Percentiles rank a stretch among this genome's conserved stretches.
Conservation (phyloP, 1,284 basidiomycete species). For the Phellinidium pouzarii region DNA sequence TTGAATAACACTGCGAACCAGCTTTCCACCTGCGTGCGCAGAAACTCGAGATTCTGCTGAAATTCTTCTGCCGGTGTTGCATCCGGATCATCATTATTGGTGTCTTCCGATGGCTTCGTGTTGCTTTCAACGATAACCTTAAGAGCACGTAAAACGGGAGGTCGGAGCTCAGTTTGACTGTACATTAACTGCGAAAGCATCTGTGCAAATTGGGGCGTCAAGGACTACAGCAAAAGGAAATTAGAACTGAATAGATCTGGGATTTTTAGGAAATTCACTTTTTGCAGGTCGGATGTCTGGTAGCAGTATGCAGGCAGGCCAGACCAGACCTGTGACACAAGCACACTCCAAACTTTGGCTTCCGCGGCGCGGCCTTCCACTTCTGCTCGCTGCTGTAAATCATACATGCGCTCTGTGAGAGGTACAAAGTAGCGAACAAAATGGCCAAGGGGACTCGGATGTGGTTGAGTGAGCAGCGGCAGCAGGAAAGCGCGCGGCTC, state of each 20-base stretch:
- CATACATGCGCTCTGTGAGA: slow-evolving; percentile 89
- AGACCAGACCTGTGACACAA: slow-evolving; percentile 90
- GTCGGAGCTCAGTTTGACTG: slow-evolving; percentile 78
- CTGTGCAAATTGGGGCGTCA: slow-evolving; percentile 73
- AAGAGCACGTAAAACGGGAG: slow-evolving; percentile 77
- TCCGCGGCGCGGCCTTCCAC: slow-evolving; percentile 68
- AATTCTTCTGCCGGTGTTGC: slow-evolving; percentile 45
- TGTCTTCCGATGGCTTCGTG: slow-evolving; percentile 8
- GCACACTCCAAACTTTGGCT: slow-evolving; percentile 90
- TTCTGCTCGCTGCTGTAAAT: slow-evolving; percentile 74
- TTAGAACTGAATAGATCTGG: slow-evolving; percentile 6
- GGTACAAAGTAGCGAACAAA: slow-evolving; percentile 92
- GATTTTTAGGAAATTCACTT: slow-evolving; percentile 31
- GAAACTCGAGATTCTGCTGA: slow-evolving; percentile 61
- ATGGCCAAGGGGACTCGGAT: slow-evolving; percentile 76
- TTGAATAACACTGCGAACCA: slow-evolving; percentile 96
- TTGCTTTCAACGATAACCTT: slow-evolving; percentile 78
- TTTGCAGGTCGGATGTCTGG: slow-evolving; percentile 48
- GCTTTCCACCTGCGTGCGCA: slow-evolving; percentile 79
- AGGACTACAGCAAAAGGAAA: slow-evolving; percentile 38
- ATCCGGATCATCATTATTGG: slow-evolving; percentile 25
- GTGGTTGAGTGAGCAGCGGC: slow-evolving; percentile 80
- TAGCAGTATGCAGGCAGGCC: slow-evolving; percentile 84
- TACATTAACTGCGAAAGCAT: slow-evolving; percentile 91
- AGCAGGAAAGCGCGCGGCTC: slow-evolving; percentile 88